Evolutionary conservation across 352 stramenopile genomes (phyloP).

Genomic region (Globisporangium emineosum): DNA sequence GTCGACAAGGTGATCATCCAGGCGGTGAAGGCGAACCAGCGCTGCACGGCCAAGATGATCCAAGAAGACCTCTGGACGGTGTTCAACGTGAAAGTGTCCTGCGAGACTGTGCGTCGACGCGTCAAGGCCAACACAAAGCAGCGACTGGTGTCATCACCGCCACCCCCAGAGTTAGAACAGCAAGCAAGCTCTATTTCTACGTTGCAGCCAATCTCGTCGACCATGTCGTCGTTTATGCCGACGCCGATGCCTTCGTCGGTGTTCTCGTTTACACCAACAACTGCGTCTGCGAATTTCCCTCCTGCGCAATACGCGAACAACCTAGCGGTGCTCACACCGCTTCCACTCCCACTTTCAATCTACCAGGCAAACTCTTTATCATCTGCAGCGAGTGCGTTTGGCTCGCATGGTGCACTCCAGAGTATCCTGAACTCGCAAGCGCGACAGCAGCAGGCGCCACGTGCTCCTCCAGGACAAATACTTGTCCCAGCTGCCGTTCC

Average conservation of each 20-base stretch:
- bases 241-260: background rate
- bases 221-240: background rate
- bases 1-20: conserved; percentile 71
- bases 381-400: background rate
- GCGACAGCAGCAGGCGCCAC: background rate
- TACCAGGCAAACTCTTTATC: background rate
- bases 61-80: conserved; percentile 49
- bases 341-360: background rate
- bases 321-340: background rate
- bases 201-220: background rate
- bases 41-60: conserved; percentile 60
- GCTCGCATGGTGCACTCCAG: conserved; percentile 1
- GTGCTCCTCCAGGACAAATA: background rate
- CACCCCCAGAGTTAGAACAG: background rate
- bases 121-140: conserved; percentile 55
- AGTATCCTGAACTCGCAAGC: conserved; percentile 11
- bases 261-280: background rate
- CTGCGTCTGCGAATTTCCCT: background rate
- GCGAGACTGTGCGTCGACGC: conserved; percentile 55
- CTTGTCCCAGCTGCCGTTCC: background rate
- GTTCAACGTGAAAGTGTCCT: conserved; percentile 59
- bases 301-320: background rate
- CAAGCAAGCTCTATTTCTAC: background rate
- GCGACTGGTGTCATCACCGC: conserved; percentile 9
- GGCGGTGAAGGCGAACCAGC: conserved; percentile 45